Conservation (phyloP, 2,329 filamentous ascomycete species). For the Paramyrothecium roridum region DNA sequence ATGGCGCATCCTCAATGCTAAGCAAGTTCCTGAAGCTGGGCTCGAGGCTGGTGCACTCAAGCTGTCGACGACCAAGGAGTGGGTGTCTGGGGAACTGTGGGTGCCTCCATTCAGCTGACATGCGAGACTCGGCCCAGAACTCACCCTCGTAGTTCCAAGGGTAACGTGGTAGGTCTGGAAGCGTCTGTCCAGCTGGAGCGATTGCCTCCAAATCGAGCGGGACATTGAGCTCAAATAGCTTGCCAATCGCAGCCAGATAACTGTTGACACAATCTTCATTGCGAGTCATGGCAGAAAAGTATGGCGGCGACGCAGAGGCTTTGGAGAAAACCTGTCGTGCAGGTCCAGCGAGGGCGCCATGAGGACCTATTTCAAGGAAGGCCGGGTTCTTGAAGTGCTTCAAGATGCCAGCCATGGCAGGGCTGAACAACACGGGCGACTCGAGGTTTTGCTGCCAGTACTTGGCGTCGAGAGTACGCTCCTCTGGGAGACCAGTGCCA, state of each 20-base stretch:
- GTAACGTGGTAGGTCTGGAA: background rate
- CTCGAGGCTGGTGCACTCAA: background rate
- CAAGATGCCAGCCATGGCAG: constrained; percentile 3
- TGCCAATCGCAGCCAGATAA: too few relatives aligned
- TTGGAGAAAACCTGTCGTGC: constrained; percentile 6
- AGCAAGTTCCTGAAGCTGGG: constrained; percentile 32
- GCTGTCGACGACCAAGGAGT: background rate
- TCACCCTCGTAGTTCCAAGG: background rate
- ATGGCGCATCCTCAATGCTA: constrained; percentile 32
- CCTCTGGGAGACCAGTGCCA: background rate
- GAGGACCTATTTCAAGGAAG: constrained; percentile 13
- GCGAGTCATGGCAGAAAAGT: too few relatives aligned
- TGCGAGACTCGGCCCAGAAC: background rate
- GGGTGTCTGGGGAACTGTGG: background rate
- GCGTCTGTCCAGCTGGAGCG: background rate
- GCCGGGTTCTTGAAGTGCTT: constrained; percentile 2
- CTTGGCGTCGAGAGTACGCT: constrained; percentile 1
- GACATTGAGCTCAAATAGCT: too few relatives aligned
- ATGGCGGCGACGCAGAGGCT: too few relatives aligned
- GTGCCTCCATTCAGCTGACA: background rate
- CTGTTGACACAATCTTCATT: too few relatives aligned
- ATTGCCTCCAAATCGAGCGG: background rate
- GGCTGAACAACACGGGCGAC: constrained; percentile 16
- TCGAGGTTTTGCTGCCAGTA: constrained; percentile 23
- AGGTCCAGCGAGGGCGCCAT: constrained; percentile 6